Evolutionary conservation across 2,329 filamentous ascomycete species (phyloP).

Genomic region (Aspergillus brasiliensis): DNA sequence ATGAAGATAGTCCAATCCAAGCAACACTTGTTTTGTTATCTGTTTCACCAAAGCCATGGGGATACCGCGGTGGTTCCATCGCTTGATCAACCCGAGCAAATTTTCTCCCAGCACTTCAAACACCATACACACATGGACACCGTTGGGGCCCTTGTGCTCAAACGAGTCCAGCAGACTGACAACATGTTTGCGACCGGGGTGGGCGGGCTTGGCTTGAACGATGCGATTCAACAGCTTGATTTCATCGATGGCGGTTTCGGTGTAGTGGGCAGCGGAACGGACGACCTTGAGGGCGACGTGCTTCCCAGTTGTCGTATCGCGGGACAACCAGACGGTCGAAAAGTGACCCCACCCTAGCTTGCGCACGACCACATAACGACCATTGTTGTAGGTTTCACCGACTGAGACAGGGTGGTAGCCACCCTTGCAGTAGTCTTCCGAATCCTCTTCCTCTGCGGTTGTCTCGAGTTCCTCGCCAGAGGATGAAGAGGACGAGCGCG

Average conservation of each 20-base stretch:
- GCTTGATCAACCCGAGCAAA: conserved; percentile 90
- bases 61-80: conserved; percentile 96
- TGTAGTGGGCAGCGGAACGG: conserved; percentile 95
- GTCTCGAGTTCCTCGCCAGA: conserved; percentile 86
- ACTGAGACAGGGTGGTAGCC: conserved; percentile 95
- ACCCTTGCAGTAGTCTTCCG: conserved; percentile 98
- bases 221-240: conserved; percentile 98
- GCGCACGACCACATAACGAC: conserved; percentile 92
- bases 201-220: conserved; percentile 89
- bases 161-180: conserved; percentile 96
- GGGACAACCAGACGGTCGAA: conserved; percentile 86
- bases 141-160: conserved; percentile 95
- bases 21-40: conserved; percentile 95
- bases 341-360: conserved; percentile 99
- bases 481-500: conserved; percentile 73
- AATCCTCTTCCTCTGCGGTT: conserved; percentile 97
- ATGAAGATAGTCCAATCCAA: conserved; percentile 94
- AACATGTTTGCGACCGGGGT: conserved; percentile 91
- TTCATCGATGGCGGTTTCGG: conserved; percentile 97
- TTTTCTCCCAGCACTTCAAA: conserved; percentile 98
- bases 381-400: conserved; percentile 96
- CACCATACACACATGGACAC: conserved; percentile 97
- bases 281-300: conserved; percentile 98
- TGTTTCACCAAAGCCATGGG: conserved; percentile 97
- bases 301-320: conserved; percentile 85